Conservation (phyloP, 2,329 filamentous ascomycete genomes). For the Alternaria angustiovoidea region DNA sequence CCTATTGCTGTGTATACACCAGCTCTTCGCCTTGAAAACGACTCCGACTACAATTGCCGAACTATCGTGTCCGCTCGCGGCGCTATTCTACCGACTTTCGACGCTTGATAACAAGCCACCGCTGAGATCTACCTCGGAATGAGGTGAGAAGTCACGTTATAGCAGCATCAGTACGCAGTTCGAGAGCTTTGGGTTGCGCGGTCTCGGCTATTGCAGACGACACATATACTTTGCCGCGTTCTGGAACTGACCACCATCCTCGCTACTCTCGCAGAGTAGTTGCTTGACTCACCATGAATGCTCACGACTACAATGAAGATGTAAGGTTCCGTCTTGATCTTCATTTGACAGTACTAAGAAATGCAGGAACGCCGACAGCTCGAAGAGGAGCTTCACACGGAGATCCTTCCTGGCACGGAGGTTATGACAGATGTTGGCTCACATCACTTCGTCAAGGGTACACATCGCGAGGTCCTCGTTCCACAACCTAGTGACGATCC, state of each 20-base stretch:
- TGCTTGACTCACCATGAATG: conserved; percentile 9
- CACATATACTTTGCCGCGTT: neutral
- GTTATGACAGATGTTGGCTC: conserved; percentile 68
- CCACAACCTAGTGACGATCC: conserved; percentile 62
- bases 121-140: neutral
- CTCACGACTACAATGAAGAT: conserved; percentile 17
- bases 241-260: neutral
- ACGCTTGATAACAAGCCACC: neutral
- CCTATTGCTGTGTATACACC: neutral
- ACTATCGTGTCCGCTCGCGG: neutral
- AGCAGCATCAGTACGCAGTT: neutral
- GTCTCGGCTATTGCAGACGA: neutral
- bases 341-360: neutral
- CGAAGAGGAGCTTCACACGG: conserved; percentile 61
- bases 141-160: neutral
- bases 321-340: neutral
- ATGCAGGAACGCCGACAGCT: conserved; percentile 55
- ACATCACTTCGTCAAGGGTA: conserved; percentile 69
- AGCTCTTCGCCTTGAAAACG: neutral
- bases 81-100: neutral
- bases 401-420: conserved; percentile 66
- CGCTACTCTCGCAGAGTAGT: neutral
- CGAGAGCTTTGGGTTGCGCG: neutral
- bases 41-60: conserved; percentile 4
- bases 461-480: conserved; percentile 58